phyloP scores from a whole-genome alignment of 352 stramenopile genomes.

The Pythium pectinolyticum region DNA sequence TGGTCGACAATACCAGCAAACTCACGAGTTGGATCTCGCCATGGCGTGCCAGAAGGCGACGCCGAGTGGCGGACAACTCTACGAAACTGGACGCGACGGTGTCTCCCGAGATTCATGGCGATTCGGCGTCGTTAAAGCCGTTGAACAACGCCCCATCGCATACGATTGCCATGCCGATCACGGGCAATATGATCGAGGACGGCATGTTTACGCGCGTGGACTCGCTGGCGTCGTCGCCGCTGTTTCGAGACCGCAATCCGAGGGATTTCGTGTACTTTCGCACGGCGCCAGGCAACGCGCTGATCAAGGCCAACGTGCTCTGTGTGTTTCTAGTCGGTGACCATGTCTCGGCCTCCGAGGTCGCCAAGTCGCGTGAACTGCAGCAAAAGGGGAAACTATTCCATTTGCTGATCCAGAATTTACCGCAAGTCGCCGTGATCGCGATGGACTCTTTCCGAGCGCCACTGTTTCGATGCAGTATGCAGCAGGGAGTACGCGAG shows the following conservation, averaged over 20 bases:
- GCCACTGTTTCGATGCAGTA: constrained; percentile 68
- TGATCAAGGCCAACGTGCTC: constrained; percentile 59
- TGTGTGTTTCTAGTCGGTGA: constrained; percentile 63
- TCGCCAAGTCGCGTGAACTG: constrained; percentile 46
- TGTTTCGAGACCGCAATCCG: constrained; percentile 54
- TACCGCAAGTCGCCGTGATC: constrained; percentile 52
- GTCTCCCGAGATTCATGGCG: background rate
- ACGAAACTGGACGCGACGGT: constrained; percentile 15
- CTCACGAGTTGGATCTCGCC: constrained; percentile 25
- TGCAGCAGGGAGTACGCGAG: constrained; percentile 47
- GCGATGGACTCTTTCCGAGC: constrained; percentile 75
- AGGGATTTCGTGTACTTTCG: constrained; percentile 75
- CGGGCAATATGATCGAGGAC: constrained; percentile 30
- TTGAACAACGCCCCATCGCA: background rate
- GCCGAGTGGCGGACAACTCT: constrained; percentile 10
- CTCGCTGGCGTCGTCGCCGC: constrained; percentile 42
- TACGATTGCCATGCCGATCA: constrained; percentile 2
- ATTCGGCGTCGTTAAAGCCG: background rate
- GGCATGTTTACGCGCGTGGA: constrained; percentile 55
- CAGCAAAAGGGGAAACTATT: constrained; percentile 70
- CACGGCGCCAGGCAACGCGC: constrained; percentile 53
- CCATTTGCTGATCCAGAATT: constrained; percentile 72
- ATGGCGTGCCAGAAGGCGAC: constrained; percentile 2
- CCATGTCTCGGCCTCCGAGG: constrained; percentile 52
- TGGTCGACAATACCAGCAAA: constrained; percentile 8